Conservation (phyloP, 768 basidiomycete genomes). For the Cystobasidium onofrii region DNA sequence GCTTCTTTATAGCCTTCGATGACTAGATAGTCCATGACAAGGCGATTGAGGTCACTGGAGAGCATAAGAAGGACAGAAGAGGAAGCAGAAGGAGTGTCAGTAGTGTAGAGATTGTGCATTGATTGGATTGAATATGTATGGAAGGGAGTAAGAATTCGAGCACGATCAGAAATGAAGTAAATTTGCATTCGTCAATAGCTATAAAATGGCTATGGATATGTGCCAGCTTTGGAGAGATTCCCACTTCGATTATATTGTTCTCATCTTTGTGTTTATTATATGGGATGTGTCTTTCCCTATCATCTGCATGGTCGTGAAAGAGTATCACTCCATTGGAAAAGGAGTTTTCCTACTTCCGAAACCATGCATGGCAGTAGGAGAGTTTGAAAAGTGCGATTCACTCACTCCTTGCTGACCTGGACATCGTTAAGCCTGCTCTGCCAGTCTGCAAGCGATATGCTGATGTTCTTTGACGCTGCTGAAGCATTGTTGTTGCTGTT, state of each 20-base stretch:
- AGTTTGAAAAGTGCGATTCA: slow-evolving; percentile 24
- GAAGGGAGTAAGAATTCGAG: no score
- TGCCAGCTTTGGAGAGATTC: slow-evolving; percentile 90
- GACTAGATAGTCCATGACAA: slow-evolving; percentile 95
- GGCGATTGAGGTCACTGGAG: slow-evolving; percentile 79
- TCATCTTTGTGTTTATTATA: slow-evolving; percentile 40
- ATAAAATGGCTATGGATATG: slow-evolving; percentile 49
- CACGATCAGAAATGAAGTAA: slow-evolving; percentile 44
- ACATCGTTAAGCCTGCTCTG: slow-evolving; percentile 72
- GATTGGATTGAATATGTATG: slow-evolving; percentile 15
- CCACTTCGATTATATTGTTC: slow-evolving; percentile 71
- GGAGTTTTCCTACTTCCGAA: neutral
- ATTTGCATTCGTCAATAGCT: slow-evolving; percentile 65
- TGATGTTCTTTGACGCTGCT: neutral
- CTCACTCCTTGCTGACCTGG: slow-evolving; percentile 80
- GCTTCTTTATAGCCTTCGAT: slow-evolving; percentile 96
- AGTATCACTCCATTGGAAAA: neutral
- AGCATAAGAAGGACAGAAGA: slow-evolving; percentile 1
- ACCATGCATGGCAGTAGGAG: slow-evolving; percentile 15
- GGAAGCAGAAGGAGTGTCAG: slow-evolving; percentile 39
- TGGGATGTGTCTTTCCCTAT: neutral
- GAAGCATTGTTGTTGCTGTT: neutral
- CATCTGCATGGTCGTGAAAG: neutral
- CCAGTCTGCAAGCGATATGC: slow-evolving; percentile 76
- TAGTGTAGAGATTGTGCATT: neutral